phyloP scores from a whole-genome alignment of 108 stramenopile species.

The Cafeteria roenbergensis region DNA sequence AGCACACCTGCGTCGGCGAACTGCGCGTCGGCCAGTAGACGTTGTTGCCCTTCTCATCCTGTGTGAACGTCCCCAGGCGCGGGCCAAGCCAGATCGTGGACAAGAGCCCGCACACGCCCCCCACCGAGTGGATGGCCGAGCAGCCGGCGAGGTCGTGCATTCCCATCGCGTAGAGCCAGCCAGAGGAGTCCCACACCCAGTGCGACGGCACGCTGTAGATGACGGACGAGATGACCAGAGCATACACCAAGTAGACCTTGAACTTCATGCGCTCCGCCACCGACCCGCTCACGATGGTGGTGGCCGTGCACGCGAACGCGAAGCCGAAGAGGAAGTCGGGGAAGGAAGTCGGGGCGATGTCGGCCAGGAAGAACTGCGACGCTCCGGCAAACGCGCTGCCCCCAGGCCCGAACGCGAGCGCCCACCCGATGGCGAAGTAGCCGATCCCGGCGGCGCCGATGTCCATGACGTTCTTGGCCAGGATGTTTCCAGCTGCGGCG shows the following conservation, averaged over 20 bases:
- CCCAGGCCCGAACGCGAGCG: not conserved
- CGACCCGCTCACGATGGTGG: constrained; percentile 31
- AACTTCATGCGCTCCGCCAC: constrained; percentile 34
- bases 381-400: not conserved
- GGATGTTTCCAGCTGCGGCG: not conserved
- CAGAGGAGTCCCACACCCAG: constrained; percentile 27
- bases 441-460: not conserved
- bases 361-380: not conserved
- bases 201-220: constrained; percentile 34
- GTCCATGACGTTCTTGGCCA: not conserved
- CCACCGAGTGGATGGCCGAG: constrained; percentile 31
- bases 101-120: constrained; percentile 14
- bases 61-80: constrained; percentile 8
- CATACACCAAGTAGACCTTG: constrained; percentile 31
- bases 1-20: constrained; percentile 8
- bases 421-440: not conserved
- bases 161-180: constrained; percentile 23
- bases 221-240: constrained; percentile 23
- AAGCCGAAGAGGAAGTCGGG: constrained; percentile 30
- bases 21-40: constrained; percentile 18
- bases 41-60: constrained; percentile 14
- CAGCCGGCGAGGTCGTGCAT: constrained; percentile 32
- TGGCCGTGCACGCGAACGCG: constrained; percentile 35
- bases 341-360: constrained; percentile 11
- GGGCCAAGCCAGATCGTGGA: constrained; percentile 9